phyloP scores from a whole-genome alignment of 768 basidiomycete genomes.

The Hemileccinum rubropunctum region DNA sequence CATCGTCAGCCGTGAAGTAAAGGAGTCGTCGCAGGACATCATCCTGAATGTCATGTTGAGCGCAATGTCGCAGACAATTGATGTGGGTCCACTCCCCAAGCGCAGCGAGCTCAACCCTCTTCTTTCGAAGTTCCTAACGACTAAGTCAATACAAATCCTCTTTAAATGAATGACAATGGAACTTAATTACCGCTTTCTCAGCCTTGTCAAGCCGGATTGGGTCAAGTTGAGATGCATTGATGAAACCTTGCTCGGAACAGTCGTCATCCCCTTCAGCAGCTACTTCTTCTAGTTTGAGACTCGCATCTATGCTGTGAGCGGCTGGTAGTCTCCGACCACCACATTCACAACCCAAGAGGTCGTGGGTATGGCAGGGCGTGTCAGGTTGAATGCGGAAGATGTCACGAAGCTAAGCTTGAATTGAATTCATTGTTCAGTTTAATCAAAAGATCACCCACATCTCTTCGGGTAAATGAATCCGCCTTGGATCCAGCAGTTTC shows the following conservation, averaged over 20 bases:
- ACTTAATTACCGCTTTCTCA: conserved; percentile 50
- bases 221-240: conserved; percentile 63
- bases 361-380: conserved; percentile 89
- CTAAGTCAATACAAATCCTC: conserved; percentile 1
- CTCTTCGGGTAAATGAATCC: conserved; percentile 84
- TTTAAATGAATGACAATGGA: background rate
- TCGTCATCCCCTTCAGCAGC: conserved; percentile 29
- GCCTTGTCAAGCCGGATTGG: conserved; percentile 40
- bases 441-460: conserved; percentile 47
- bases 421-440: conserved; percentile 3
- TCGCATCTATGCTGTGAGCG: background rate
- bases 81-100: conserved; percentile 85
- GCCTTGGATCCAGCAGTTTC: conserved; percentile 58
- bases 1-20: conserved; percentile 16
- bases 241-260: conserved; percentile 47
- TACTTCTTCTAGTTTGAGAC: conserved; percentile 22
- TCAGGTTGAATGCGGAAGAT: conserved; percentile 84
- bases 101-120: conserved; percentile 64
- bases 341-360: conserved; percentile 81
- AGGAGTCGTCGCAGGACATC: conserved; percentile 55
- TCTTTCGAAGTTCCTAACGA: conserved; percentile 60
- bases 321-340: conserved; percentile 27
- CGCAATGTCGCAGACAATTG: conserved; percentile 55
- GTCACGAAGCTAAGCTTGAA: conserved; percentile 66
- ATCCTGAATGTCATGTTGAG: conserved; percentile 57